Evolutionary conservation across 805 yeast genomes (phyloP), one percentile per base, ranked within the genome.

Genomic region (Hanseniaspora meyeri): DNA sequence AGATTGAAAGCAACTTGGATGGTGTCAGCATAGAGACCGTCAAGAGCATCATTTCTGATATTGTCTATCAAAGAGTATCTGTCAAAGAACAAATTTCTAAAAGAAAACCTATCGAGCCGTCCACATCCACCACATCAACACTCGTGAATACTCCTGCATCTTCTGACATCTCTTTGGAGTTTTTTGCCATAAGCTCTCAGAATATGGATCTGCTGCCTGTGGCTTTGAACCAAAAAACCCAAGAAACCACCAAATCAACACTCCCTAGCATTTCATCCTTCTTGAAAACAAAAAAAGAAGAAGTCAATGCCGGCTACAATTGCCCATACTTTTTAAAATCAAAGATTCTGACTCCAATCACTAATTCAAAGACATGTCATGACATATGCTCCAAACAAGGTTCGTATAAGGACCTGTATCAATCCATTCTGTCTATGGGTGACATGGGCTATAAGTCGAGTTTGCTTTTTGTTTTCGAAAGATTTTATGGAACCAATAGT

Each of bases 331-430:
- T 56, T 58, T 60, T 62, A 61, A 66, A 63, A 49, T 72, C 72
- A 57, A 74, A 72, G 57, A 60, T 78, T 7, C 64, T 78, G 31
- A 66, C 70, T 31, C 74, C 72, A 49, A 76, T 85, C 52, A 84
- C 82, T 61, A 74, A 79, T 49, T 83, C 89, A 7, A 78, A 77
- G 59, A 76, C 85, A 27, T 83, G 88, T 62, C 72, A 77, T 40
- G 79, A 78, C 58, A 72, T 80, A 19, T 60, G 63, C 20, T 53
- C 60, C 16, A 52, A 60, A 16, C 64, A 62, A 55, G 63, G 65
- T 2, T 59, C 64, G 1, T 57, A 49, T 20, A 54, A 60, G 29
- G 65, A 65, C 20, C 51, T 63, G 38, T 63, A 60, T 59, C 76
- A 78, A 19, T 79, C 80, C 60, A 63, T 82, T 6, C 79, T 76